Percentiles rank a stretch among this genome's conserved stretches.
Evolutionary conservation across 73 alveolate species (phyloP).

Genomic region (Tetrahymena malaccensis): DNA sequence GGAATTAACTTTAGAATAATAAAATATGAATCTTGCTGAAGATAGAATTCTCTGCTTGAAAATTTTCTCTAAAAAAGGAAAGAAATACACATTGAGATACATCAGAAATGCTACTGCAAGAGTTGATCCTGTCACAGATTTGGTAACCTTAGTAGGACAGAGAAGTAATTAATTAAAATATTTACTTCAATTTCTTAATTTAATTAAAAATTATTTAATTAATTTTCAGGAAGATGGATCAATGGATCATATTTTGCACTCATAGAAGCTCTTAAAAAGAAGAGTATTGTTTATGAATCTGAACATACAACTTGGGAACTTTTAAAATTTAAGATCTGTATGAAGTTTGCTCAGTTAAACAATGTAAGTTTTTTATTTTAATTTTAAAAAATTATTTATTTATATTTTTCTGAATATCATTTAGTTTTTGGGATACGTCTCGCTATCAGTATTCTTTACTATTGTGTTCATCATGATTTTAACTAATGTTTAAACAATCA

Average conservation of each 20-base stretch:
- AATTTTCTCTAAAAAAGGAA: conserved; percentile 57
- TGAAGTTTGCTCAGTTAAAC: neutral
- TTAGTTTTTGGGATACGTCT: neutral
- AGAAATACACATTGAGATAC: conserved; percentile 26
- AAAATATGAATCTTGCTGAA: conserved; percentile 57
- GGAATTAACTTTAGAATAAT: conserved; percentile 26
- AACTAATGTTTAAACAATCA: neutral
- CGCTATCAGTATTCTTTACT: neutral
- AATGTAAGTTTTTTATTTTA: neutral
- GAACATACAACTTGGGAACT: neutral
- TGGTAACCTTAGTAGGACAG: conserved; percentile 34
- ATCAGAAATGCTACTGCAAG: conserved; percentile 47
- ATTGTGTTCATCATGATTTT: neutral
- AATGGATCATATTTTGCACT: conserved; percentile 61
- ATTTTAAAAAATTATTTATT: neutral
- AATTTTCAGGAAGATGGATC: conserved; percentile 42
- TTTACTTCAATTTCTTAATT: neutral
- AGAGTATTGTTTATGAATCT: neutral
- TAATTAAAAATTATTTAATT: neutral
- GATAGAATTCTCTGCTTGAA: conserved; percentile 58
- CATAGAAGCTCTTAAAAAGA: neutral
- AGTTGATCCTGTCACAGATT: conserved; percentile 47
- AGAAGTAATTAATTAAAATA: conserved; percentile 31
- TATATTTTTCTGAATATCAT: neutral
- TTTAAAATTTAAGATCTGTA: neutral